Evolutionary conservation across 2,329 filamentous ascomycete species (phyloP), one percentile per base, ranked within the genome.

Genomic region (Ilyonectria sp.): DNA sequence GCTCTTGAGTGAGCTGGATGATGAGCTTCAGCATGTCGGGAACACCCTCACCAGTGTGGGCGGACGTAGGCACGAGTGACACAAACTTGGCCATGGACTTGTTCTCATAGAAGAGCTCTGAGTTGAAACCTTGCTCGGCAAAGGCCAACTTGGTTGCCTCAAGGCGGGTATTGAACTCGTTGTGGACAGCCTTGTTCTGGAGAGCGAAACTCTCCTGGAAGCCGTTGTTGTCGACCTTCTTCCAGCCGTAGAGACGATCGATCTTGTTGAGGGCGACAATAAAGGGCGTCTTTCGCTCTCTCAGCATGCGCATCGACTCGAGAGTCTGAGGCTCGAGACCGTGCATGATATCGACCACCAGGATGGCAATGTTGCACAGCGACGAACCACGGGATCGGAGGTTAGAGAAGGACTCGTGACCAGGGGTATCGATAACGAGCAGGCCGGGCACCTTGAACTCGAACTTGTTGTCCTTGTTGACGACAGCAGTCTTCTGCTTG

Each of bases 321-420:
- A 98, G 87, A 17, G 96, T 99, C 83, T 99, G 96, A 19, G 92
- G 95, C 83, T 99, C 96, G 53, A 99, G 89, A 79, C 97, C 97
- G 89, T 99, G 96, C 96, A 99, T 98, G 78, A 99, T 99, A 86
- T 99, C 96, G 75, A 99, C 95, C 47, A 99, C 97, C 73, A 99
- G 86, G 80, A 99, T 99, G 76, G 96, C 96, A 84, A 99, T 99
- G 86, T 99, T 99, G 84, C 97, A 99, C 66, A 99, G 93, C 15
- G 95, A 98, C 46, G 96, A 98, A 84, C 96, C 96, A 84, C 97
- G 91, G 74, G 95, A 98, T 78, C 97, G 93, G 72, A 99, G 85
- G 84, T 99, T 99, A 71, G 95, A 97, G 90, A 99, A 99, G 78
- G 96, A 99, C 90, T 99, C 96, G 94, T 99, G 96, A 85, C 96